These are phyloP conservation scores for Malassezia psittaci DNA, from an alignment of 1,284 basidiomycete genomes.

Conservation along the genomic window DNA sequence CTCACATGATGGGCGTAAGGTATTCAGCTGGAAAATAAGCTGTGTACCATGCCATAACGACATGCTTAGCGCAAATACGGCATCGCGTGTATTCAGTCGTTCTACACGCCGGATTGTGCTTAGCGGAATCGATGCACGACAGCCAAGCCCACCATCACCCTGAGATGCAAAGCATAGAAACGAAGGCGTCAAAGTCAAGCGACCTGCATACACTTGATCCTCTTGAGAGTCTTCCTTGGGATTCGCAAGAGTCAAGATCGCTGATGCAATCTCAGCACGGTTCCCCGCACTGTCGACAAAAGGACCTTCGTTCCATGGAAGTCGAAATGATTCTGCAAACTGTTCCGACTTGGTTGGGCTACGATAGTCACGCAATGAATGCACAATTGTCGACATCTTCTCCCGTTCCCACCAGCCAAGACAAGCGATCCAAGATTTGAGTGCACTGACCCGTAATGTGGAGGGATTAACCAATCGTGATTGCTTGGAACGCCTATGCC, in stretches of 20 bases:
- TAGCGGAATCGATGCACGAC: constrained; percentile 80
- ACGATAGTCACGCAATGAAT: constrained; percentile 45
- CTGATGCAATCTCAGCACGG: constrained; percentile 35
- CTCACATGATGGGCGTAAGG: constrained; percentile 87
- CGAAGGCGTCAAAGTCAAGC: constrained; percentile 75
- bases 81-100: constrained; percentile 56
- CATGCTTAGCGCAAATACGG: constrained; percentile 81
- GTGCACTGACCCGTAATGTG: background rate
- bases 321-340: constrained; percentile 35
- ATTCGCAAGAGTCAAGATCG: constrained; percentile 38
- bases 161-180: constrained; percentile 84
- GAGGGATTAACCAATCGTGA: background rate
- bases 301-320: constrained; percentile 31
- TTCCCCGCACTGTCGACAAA: constrained; percentile 21
- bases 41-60: constrained; percentile 93
- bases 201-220: constrained; percentile 54
- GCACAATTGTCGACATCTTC: constrained; percentile 45
- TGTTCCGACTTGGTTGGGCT: constrained; percentile 36
- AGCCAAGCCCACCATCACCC: constrained; percentile 69
- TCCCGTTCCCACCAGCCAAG: too few species aligned
- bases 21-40: constrained; percentile 88
- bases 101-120: constrained; percentile 93
- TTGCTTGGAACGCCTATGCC: background rate
- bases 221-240: constrained; percentile 27
- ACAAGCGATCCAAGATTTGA: too few species aligned